A percentile compares a stretch with the other conserved stretches of the same genome.
Evolutionary conservation across 345 rosid species (phyloP).

Genomic region (Viola odorata): DNA sequence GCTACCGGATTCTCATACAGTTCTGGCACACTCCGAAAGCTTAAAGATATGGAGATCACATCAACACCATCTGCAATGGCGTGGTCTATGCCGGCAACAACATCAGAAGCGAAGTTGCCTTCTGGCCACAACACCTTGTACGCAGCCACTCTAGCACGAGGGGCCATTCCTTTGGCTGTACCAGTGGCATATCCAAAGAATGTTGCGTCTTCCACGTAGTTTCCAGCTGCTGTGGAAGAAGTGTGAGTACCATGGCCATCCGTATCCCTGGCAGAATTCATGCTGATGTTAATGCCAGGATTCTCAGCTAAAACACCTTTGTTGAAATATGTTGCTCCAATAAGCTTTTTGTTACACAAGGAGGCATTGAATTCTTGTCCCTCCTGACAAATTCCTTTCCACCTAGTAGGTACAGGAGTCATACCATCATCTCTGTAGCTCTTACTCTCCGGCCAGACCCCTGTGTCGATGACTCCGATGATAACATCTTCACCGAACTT

Average conservation of each 20-base stretch:
- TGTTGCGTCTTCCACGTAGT: conserved; percentile 19
- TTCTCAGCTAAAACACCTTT: conserved; percentile 30
- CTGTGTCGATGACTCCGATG: conserved; percentile 37
- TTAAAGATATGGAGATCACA: conserved; percentile 29
- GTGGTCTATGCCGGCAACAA: conserved; percentile 30
- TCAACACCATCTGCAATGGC: conserved; percentile 33
- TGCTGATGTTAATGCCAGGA: conserved; percentile 15
- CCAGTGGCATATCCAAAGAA: conserved; percentile 32
- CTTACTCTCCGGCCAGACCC: conserved; percentile 36
- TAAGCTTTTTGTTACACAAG: conserved; percentile 41
- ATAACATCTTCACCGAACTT: conserved; percentile 27
- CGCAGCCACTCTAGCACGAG: conserved; percentile 26
- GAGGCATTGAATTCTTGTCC: conserved; percentile 35
- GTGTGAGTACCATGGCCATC: conserved; percentile 37
- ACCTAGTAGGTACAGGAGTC: conserved; percentile 19
- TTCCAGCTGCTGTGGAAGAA: conserved; percentile 29
- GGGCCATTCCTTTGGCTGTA: conserved; percentile 29
- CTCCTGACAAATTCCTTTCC: conserved; percentile 43
- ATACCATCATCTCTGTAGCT: conserved; percentile 32
- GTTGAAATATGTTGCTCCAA: conserved; percentile 47
- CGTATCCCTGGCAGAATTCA: conserved; percentile 30
- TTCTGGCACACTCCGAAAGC: conserved; percentile 13
- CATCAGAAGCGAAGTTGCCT: conserved; percentile 24
- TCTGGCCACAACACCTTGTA: conserved; percentile 32
- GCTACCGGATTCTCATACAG: conserved; percentile 20